Percentiles rank a stretch among this genome's conserved stretches.
Evolutionary conservation across 768 basidiomycete genomes (phyloP).

Genomic region (Jaapia argillacea): DNA sequence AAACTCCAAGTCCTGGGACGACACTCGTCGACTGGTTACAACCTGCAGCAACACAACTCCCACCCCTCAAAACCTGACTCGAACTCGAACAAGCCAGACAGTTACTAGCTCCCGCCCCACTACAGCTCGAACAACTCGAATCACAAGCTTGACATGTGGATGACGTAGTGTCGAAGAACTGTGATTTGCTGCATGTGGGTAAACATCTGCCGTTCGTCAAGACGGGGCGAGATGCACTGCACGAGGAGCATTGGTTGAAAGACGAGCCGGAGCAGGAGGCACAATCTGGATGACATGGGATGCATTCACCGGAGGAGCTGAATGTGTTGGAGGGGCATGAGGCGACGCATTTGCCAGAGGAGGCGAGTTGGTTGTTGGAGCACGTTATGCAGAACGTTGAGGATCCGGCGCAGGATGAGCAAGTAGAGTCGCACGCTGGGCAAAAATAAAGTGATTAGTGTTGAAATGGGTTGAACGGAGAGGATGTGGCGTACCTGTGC

Average conservation of each 20-base stretch:
- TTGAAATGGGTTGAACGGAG: neutral
- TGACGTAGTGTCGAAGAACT: conserved; percentile 63
- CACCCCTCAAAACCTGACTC: conserved; percentile 49
- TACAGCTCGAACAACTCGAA: conserved; percentile 69
- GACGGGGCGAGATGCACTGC: conserved; percentile 58
- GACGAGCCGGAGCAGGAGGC: conserved; percentile 70
- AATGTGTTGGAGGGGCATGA: conserved; percentile 70
- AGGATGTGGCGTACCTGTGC: conserved; percentile 43
- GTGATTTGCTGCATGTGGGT: conserved; percentile 59
- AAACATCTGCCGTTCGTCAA: conserved; percentile 70
- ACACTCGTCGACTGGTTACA: conserved; percentile 48
- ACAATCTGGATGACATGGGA: conserved; percentile 81
- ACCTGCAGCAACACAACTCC: conserved; percentile 52
- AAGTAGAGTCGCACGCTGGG: conserved; percentile 62
- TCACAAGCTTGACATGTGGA: conserved; percentile 65
- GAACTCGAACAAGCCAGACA: conserved; percentile 70
- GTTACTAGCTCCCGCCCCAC: conserved; percentile 50
- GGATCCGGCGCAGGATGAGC: conserved; percentile 59
- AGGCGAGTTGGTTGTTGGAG: conserved; percentile 52
- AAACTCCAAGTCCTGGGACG: conserved; percentile 64
- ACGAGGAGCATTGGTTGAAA: conserved; percentile 73
- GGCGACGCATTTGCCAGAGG: conserved; percentile 62
- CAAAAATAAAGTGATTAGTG: conserved; percentile 6
- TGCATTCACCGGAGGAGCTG: conserved; percentile 53
- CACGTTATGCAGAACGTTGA: conserved; percentile 71